Percentiles rank a stretch among this genome's conserved stretches.
phyloP scores from a whole-genome alignment of 768 basidiomycete genomes.

The Suillus americanus region DNA sequence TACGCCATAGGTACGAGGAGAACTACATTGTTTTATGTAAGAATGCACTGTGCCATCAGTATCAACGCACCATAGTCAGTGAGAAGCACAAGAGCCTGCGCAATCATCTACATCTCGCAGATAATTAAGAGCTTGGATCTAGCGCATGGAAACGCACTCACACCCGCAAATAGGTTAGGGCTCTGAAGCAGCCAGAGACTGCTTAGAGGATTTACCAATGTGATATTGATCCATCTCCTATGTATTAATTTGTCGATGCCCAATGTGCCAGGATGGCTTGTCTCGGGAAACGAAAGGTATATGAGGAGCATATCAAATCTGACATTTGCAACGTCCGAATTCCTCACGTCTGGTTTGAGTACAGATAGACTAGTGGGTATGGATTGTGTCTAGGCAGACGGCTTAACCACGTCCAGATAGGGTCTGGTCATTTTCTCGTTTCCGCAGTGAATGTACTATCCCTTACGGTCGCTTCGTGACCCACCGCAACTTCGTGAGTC shows the following conservation, averaged over 20 bases:
- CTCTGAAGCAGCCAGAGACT: slow-evolving; percentile 53
- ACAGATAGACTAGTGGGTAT: too few species aligned
- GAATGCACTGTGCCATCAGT: slow-evolving; percentile 22
- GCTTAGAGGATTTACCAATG: slow-evolving; percentile 57
- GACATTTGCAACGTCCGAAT: too few species aligned
- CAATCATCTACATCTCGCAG: not conserved
- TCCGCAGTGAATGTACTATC: too few species aligned
- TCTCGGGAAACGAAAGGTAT: slow-evolving; percentile 56
- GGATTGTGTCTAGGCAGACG: too few species aligned
- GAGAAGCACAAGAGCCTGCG: not conserved
- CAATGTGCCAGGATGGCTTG: slow-evolving; percentile 56
- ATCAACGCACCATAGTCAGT: not conserved
- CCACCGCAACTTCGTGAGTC: too few species aligned
- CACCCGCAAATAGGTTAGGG: slow-evolving; percentile 56
- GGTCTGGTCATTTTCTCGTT: too few species aligned
- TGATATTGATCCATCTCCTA: slow-evolving; percentile 28
- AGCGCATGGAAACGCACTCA: slow-evolving; percentile 29
- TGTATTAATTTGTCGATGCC: slow-evolving; percentile 48
- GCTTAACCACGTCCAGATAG: too few species aligned
- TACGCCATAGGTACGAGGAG: slow-evolving; percentile 34
- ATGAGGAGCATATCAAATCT: too few species aligned
- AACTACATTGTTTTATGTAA: slow-evolving; percentile 24
- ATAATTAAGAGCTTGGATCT: not conserved
- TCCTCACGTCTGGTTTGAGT: too few species aligned
- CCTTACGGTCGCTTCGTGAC: too few species aligned